Evolutionary conservation across 768 basidiomycete genomes (phyloP).

Genomic region (Hortiboletus campestris): DNA sequence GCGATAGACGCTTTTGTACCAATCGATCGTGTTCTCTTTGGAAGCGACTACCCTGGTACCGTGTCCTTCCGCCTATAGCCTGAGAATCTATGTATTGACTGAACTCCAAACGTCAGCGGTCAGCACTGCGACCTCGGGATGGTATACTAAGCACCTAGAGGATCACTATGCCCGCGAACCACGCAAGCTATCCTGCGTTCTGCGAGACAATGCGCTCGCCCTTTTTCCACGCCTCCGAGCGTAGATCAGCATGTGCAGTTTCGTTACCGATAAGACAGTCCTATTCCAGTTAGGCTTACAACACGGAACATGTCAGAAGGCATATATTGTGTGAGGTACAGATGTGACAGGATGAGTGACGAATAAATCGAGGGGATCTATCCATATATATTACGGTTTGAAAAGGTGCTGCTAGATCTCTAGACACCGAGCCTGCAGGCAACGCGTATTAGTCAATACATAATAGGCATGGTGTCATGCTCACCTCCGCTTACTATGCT

Average conservation of each 20-base stretch:
- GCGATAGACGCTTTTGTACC: conserved; percentile 51
- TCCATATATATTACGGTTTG: conserved; percentile 22
- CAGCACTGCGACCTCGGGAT: conserved; percentile 49
- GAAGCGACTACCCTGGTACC: conserved; percentile 75
- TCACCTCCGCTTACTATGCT: conserved; percentile 78
- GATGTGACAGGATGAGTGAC: conserved; percentile 19
- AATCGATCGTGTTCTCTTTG: conserved; percentile 58
- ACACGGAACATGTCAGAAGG: conserved; percentile 10
- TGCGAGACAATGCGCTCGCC: conserved; percentile 48
- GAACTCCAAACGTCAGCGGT: conserved; percentile 44
- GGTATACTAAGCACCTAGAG: conserved; percentile 59
- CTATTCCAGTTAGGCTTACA: conserved; percentile 1
- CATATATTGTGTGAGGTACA: conserved; percentile 30
- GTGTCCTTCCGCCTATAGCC: neutral
- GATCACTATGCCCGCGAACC: conserved; percentile 44
- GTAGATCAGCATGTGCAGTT: neutral
- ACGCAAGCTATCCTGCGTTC: conserved; percentile 41
- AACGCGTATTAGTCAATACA: conserved; percentile 1
- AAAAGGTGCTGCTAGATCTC: conserved; percentile 17
- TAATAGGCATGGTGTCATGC: conserved; percentile 19
- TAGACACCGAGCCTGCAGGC: conserved; percentile 59
- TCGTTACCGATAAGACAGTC: neutral
- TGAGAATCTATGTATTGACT: neutral
- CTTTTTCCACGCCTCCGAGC: conserved; percentile 46
- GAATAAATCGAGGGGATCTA: conserved; percentile 25